These are phyloP conservation scores for Adansonia madagascariensis DNA, from an alignment of 441 rosid genomes.

Conservation along the genomic window DNA sequence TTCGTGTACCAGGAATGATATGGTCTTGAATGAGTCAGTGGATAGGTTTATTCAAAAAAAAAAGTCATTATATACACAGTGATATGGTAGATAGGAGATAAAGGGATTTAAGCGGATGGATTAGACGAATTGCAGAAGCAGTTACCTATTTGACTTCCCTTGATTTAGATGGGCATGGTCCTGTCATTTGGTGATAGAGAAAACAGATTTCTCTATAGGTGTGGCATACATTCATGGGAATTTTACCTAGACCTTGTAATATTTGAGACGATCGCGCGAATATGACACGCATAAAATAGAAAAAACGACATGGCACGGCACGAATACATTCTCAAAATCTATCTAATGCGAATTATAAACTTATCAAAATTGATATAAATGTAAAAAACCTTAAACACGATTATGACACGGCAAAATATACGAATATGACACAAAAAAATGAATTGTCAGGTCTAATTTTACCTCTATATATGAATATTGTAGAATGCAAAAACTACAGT, in stretches of 20 bases:
- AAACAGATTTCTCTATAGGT: conserved; percentile 14
- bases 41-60: background rate
- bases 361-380: no score
- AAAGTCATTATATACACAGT: background rate
- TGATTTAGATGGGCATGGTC: background rate
- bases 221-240: conserved; percentile 8
- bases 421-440: no score
- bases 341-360: no score
- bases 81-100: conserved; percentile 3
- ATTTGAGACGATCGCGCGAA: no score
- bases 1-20: background rate
- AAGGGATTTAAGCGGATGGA: conserved; percentile 13
- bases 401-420: no score
- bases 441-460: no score
- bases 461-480: conserved; percentile 5
- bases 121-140: background rate
- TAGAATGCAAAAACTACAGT: background rate
- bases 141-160: background rate
- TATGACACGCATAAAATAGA: no score
- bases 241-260: background rate
- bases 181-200: conserved; percentile 4
- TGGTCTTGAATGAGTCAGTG: conserved; percentile 13
- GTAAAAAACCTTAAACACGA: no score
- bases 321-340: no score
- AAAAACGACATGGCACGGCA: no score